Evolutionary conservation across 148 eudicot genomes (phyloP).

Genomic region (Rheum nobile): DNA sequence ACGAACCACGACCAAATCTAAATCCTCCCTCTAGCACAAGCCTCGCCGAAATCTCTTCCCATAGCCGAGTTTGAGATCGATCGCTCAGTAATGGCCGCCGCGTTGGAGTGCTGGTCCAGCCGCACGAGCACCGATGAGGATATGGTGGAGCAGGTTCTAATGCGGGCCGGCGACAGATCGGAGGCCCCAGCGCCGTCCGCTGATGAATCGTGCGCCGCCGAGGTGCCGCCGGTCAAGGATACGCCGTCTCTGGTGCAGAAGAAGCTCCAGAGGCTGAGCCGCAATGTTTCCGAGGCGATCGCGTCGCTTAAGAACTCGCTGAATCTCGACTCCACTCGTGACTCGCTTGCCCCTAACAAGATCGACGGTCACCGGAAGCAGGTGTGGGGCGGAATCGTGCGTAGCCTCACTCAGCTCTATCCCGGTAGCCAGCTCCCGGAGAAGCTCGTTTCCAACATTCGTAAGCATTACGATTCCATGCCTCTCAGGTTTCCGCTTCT

Average conservation of each 20-base stretch:
- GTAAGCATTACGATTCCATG: slow-evolving; percentile 83
- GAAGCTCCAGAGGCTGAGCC: slow-evolving; percentile 55
- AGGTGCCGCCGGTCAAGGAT: slow-evolving; percentile 23
- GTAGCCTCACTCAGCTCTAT: slow-evolving; percentile 81
- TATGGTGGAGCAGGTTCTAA: slow-evolving; percentile 63
- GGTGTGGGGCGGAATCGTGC: slow-evolving; percentile 72
- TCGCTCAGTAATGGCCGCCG: slow-evolving; percentile 52
- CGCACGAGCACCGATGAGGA: slow-evolving; percentile 69
- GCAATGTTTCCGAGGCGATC: slow-evolving; percentile 82
- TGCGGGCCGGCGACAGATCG: slow-evolving; percentile 78
- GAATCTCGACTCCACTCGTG: slow-evolving; percentile 54
- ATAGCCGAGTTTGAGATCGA: not conserved
- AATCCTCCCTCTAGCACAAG: not conserved
- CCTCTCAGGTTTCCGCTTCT: slow-evolving; percentile 55
- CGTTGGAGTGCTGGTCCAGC: slow-evolving; percentile 91
- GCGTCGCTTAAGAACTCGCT: slow-evolving; percentile 76
- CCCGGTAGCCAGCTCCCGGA: slow-evolving; percentile 97
- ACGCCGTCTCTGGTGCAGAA: slow-evolving; percentile 55
- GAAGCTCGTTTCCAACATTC: slow-evolving; percentile 70
- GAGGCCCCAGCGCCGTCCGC: slow-evolving; percentile 16
- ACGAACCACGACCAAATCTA: not conserved
- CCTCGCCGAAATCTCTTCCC: not conserved
- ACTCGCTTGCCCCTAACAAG: slow-evolving; percentile 26
- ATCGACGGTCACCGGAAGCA: slow-evolving; percentile 43
- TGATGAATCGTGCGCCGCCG: slow-evolving; percentile 10